phyloP scores from a whole-genome alignment of 305 asterid genomes.

The Plantago lanceolata region DNA sequence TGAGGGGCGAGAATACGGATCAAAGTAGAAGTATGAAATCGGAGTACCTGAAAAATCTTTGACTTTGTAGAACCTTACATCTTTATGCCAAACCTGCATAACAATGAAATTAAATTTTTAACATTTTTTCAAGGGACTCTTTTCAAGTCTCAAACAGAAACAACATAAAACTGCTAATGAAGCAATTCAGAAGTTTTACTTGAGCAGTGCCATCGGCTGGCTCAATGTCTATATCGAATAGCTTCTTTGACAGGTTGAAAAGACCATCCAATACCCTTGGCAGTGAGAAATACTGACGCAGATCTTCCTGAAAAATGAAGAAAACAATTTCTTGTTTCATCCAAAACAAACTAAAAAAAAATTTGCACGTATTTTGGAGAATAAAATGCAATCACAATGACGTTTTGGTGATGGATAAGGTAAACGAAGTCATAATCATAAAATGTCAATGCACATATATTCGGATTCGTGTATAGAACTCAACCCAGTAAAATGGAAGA shows the following conservation, averaged over 20 bases:
- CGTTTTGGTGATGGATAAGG: too few species aligned
- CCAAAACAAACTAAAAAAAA: slow-evolving; percentile 12
- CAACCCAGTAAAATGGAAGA: background rate
- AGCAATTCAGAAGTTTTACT: slow-evolving; percentile 36
- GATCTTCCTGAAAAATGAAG: slow-evolving; percentile 65
- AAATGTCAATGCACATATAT: background rate
- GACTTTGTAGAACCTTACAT: slow-evolving; percentile 77
- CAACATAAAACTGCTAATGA: slow-evolving; percentile 2
- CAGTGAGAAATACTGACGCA: slow-evolving; percentile 90
- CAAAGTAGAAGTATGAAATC: slow-evolving; percentile 79
- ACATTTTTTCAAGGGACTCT: background rate
- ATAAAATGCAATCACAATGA: background rate
- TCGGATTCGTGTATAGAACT: background rate
- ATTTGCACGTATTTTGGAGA: background rate
- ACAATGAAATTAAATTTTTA: slow-evolving; percentile 1
- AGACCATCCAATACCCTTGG: slow-evolving; percentile 96
- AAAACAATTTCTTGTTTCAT: slow-evolving; percentile 8
- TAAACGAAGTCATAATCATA: too few species aligned
- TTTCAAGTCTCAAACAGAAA: background rate
- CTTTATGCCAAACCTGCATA: slow-evolving; percentile 79
- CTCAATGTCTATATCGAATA: slow-evolving; percentile 66
- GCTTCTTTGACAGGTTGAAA: slow-evolving; percentile 69
- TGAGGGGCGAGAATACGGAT: slow-evolving; percentile 97
- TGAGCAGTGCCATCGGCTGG: slow-evolving; percentile 88
- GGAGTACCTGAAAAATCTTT: slow-evolving; percentile 75